These are phyloP conservation scores for Wallacemonas rigidus DNA, from an alignment of 208 protist species.

Conservation along the genomic window DNA sequence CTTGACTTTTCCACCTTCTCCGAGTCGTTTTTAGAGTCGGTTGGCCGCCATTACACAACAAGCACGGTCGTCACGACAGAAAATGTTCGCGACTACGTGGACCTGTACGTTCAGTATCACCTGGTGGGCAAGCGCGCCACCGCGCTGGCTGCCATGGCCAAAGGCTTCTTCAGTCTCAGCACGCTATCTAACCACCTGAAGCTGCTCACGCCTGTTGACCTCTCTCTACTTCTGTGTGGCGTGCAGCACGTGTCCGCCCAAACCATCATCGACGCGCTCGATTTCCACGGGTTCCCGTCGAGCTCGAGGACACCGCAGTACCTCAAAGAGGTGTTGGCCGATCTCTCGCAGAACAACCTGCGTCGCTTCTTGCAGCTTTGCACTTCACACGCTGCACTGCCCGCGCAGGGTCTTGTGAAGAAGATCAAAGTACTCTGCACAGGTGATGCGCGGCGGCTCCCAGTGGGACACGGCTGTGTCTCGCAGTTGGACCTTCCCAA, in stretches of 20 bases:
- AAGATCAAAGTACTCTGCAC: slow-evolving; percentile 66
- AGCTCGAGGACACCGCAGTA: slow-evolving; percentile 55
- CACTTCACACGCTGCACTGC: slow-evolving; percentile 49
- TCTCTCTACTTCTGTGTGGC: slow-evolving; percentile 64
- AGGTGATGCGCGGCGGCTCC: slow-evolving; percentile 43
- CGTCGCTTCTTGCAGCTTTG: slow-evolving; percentile 74
- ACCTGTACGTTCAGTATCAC: slow-evolving; percentile 50
- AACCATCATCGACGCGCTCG: slow-evolving; percentile 48
- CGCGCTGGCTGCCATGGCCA: slow-evolving; percentile 49
- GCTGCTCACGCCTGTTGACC: slow-evolving; percentile 56
- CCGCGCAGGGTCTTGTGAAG: slow-evolving; percentile 27
- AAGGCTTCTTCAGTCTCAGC: slow-evolving; percentile 48
- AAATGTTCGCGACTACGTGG: slow-evolving; percentile 67
- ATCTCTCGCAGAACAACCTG: slow-evolving; percentile 69
- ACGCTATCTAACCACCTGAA: slow-evolving; percentile 52
- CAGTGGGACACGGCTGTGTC: slow-evolving; percentile 69
- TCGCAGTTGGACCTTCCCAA: slow-evolving; percentile 68
- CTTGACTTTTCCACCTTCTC: slow-evolving; percentile 58
- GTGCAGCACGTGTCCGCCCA: slow-evolving; percentile 53
- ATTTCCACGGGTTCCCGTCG: slow-evolving; percentile 57
- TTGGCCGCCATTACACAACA: slow-evolving; percentile 35
- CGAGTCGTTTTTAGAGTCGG: slow-evolving; percentile 26
- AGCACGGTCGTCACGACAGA: slow-evolving; percentile 39
- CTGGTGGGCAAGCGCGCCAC: slow-evolving; percentile 35
- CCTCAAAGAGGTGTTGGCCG: slow-evolving; percentile 46